phyloP scores from a whole-genome alignment of 169 alveolate species.

The Amoebophrya sp. region DNA sequence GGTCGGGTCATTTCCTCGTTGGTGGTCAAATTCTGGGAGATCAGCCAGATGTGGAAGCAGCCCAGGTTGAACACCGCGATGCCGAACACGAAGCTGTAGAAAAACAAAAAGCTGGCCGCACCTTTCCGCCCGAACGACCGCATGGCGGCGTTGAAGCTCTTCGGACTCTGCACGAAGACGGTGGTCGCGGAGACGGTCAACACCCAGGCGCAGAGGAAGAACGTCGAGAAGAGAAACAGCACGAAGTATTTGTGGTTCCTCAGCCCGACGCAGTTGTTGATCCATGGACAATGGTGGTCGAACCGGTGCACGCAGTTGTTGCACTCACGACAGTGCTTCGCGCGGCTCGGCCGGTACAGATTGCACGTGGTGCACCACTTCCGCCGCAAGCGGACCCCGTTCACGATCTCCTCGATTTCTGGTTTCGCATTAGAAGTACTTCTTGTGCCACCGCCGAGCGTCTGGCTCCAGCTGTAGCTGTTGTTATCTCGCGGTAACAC shows the following conservation, averaged over 20 bases:
- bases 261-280: constrained; percentile 76
- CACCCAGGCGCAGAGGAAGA: not conserved
- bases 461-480: no score
- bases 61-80: not conserved
- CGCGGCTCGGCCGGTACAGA: not conserved
- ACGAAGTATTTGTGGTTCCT: constrained; percentile 54
- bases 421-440: no score
- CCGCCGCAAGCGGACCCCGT: not conserved
- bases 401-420: not conserved
- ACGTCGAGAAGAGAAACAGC: not conserved
- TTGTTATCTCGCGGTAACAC: no score
- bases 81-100: not conserved
- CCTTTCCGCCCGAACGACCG: not conserved
- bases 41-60: not conserved
- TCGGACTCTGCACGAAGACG: not conserved
- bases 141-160: not conserved
- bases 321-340: constrained; percentile 48
- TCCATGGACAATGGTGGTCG: constrained; percentile 79
- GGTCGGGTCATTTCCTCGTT: constrained; percentile 5
- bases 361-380: not conserved
- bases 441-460: no score
- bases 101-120: not conserved
- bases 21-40: not conserved
- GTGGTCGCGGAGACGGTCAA: not conserved
- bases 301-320: constrained; percentile 59